Conservation (phyloP, 75 land plant genomes). For the Chamaecyparis obtusa region DNA sequence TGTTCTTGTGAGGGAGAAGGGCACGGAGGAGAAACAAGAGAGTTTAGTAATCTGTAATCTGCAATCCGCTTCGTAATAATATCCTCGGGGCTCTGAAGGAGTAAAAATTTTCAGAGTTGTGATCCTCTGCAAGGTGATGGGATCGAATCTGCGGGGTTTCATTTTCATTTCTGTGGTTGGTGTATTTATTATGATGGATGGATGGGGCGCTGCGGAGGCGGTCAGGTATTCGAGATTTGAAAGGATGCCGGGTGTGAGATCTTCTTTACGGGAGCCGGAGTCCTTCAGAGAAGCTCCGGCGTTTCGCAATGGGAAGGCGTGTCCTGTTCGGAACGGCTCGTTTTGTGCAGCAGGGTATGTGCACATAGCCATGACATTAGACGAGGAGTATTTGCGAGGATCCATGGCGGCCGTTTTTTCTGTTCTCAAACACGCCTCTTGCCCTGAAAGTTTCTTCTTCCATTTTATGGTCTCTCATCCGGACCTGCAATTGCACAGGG, state of each 20-base stretch:
- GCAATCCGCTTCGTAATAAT: not conserved
- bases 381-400: constrained; percentile 73
- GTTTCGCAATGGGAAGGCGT: constrained; percentile 44
- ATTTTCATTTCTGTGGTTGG: not conserved
- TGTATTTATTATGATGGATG: not conserved
- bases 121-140: not conserved
- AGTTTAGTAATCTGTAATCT: not conserved
- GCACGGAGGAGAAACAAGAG: too few relatives aligned
- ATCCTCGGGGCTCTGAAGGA: not conserved
- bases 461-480: constrained; percentile 66
- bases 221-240: not conserved
- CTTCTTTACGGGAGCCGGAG: constrained; percentile 11
- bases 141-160: not conserved
- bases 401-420: constrained; percentile 88
- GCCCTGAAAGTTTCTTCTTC: constrained; percentile 84
- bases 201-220: not conserved
- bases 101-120: not conserved
- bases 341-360: constrained; percentile 15
- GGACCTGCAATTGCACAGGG: constrained; percentile 31
- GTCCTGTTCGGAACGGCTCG: not conserved
- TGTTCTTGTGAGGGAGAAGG: too few relatives aligned
- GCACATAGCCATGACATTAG: constrained; percentile 61
- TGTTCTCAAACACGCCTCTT: constrained; percentile 63
- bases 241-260: not conserved
- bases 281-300: constrained; percentile 48